Percentiles rank a stretch among this genome's conserved stretches.
Evolutionary conservation across 352 stramenopile genomes (phyloP).

Genomic region (Globisporangium nodosum): DNA sequence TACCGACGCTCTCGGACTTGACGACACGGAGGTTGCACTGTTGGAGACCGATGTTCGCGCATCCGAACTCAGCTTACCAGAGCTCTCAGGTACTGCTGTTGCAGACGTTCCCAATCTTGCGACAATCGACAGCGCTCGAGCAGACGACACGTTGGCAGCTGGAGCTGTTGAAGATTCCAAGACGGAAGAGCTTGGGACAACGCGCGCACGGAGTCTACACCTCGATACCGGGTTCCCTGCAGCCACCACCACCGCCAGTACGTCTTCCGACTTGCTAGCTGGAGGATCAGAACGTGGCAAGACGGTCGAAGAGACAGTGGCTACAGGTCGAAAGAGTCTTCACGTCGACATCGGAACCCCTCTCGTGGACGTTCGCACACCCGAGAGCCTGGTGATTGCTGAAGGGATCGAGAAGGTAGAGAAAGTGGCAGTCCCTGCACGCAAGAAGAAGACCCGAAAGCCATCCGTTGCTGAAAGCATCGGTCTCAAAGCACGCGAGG

Average conservation of each 20-base stretch:
- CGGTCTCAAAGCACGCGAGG: not conserved
- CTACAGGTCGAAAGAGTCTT: not conserved
- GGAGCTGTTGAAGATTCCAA: not conserved
- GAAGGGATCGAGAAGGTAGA: not conserved
- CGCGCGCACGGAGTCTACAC: not conserved
- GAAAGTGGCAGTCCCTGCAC: not conserved
- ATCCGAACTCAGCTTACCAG: not conserved
- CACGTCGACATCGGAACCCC: not conserved
- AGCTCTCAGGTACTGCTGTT: not conserved
- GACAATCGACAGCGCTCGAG: not conserved
- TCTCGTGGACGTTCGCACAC: not conserved
- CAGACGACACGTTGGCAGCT: not conserved
- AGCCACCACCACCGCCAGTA: not conserved
- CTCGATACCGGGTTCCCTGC: not conserved
- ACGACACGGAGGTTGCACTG: not conserved
- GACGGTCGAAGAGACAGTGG: not conserved
- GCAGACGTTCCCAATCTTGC: not conserved
- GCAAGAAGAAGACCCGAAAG: not conserved
- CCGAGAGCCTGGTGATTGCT: not conserved
- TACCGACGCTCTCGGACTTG: not conserved
- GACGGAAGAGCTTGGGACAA: not conserved
- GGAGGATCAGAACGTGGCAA: not conserved
- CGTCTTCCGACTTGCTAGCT: not conserved
- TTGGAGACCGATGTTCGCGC: not conserved
- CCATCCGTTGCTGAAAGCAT: constrained; percentile 9